Percentiles rank a stretch among this genome's conserved stretches.
Evolutionary conservation across 768 basidiomycete species (phyloP).

Genomic region (Cystoderma amianthinum): DNA sequence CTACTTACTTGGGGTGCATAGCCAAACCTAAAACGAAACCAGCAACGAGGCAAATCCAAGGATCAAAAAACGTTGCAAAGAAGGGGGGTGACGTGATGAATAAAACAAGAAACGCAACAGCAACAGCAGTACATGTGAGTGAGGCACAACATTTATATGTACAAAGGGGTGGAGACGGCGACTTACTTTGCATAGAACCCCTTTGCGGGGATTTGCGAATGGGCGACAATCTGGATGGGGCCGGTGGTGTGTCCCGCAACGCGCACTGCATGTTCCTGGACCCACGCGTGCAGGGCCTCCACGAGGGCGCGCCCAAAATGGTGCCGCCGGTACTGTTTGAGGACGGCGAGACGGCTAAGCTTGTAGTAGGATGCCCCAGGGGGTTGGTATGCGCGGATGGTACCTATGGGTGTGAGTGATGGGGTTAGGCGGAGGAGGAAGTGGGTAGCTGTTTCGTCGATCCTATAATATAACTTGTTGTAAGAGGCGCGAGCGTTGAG

Average conservation of each 20-base stretch:
- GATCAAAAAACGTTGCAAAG: neutral
- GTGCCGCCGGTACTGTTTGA: slow-evolving; percentile 56
- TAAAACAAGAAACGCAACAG: too few species aligned
- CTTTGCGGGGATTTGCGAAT: slow-evolving; percentile 70
- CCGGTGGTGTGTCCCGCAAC: slow-evolving; percentile 11
- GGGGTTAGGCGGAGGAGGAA: slow-evolving; percentile 64
- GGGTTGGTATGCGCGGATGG: slow-evolving; percentile 45
- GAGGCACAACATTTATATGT: slow-evolving; percentile 4
- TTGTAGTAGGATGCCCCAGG: slow-evolving; percentile 53
- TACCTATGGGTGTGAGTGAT: slow-evolving; percentile 59
- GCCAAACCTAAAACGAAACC: slow-evolving; percentile 45
- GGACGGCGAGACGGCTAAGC: slow-evolving; percentile 64
- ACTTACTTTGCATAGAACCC: slow-evolving; percentile 75
- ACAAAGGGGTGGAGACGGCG: neutral
- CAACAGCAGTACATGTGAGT: slow-evolving; percentile 1
- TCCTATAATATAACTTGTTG: slow-evolving; percentile 28
- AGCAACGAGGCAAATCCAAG: neutral
- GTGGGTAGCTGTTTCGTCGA: slow-evolving; percentile 60
- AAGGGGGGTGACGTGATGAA: too few species aligned
- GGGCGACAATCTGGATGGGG: slow-evolving; percentile 40
- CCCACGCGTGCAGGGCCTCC: slow-evolving; percentile 53
- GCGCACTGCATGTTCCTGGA: slow-evolving; percentile 30
- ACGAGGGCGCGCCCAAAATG: slow-evolving; percentile 66
- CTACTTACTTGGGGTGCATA: slow-evolving; percentile 57
- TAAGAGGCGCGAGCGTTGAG: slow-evolving; percentile 6